Evolutionary conservation across 2,329 filamentous ascomycete species (phyloP).

Genomic region (Neopestalotiopsis rosae): DNA sequence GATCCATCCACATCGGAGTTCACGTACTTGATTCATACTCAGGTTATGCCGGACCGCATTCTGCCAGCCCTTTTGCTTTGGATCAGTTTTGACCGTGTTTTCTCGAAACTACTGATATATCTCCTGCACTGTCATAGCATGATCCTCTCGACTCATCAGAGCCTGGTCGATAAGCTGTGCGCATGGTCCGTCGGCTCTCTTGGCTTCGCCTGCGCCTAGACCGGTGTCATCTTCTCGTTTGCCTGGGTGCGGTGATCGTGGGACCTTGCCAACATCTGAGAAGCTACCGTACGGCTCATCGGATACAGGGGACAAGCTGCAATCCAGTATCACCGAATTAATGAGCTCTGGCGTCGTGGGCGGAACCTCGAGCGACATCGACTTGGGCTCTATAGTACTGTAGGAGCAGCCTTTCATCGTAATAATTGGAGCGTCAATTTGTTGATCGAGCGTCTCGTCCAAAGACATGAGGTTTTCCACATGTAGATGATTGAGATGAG

Average conservation of each 20-base stretch:
- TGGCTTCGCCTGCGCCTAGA: constrained; percentile 29
- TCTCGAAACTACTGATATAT: constrained; percentile 90
- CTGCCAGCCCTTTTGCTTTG: constrained; percentile 79
- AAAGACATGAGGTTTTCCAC: too few species aligned
- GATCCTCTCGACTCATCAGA: constrained; percentile 68
- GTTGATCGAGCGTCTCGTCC: too few species aligned
- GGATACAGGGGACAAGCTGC: constrained; percentile 20
- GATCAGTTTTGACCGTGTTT: constrained; percentile 77
- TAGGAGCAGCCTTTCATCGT: too few species aligned
- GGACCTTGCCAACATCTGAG: constrained; percentile 18
- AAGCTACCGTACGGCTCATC: constrained; percentile 1
- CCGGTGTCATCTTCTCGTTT: constrained; percentile 23
- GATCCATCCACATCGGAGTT: too few species aligned
- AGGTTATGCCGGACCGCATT: constrained; percentile 96
- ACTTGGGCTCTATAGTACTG: too few species aligned
- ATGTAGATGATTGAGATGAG: too few species aligned
- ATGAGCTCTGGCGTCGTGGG: too few species aligned
- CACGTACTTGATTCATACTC: constrained; percentile 88
- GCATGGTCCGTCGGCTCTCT: constrained; percentile 68
- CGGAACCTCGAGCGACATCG: too few species aligned
- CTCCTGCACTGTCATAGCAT: constrained; percentile 80
- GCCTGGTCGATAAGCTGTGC: constrained; percentile 81
- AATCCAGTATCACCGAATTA: constrained; percentile 15
- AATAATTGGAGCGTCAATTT: too few species aligned
- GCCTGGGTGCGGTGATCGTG: not conserved